A percentile compares a stretch with the other conserved stretches of the same genome.
Conservation (phyloP, 371 early-diverging fungal genomes). For the Mucor mucedo region DNA sequence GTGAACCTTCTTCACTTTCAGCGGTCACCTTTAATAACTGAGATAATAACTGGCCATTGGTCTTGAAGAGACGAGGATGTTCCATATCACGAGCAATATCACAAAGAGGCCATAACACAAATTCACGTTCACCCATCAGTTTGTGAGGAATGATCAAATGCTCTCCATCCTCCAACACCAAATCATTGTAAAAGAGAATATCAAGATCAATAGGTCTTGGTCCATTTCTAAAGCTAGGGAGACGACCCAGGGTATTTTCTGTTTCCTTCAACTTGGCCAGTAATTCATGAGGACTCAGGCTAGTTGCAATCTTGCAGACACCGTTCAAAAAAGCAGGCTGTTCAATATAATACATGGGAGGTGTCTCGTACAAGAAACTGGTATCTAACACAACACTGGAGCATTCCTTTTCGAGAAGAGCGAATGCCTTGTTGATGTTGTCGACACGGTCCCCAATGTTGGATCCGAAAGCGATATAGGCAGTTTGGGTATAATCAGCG, state of each 20-base stretch:
- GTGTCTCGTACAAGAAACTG: conserved; percentile 95
- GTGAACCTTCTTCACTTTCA: conserved; percentile 43
- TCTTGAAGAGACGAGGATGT: conserved; percentile 87
- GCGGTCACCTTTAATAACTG: conserved; percentile 69
- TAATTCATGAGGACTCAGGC: conserved; percentile 75
- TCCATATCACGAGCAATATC: conserved; percentile 91
- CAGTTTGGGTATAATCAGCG: conserved; percentile 47
- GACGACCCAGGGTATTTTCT: conserved; percentile 84
- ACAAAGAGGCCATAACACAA: conserved; percentile 93
- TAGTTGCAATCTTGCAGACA: conserved; percentile 83
- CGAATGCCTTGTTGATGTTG: conserved; percentile 82
- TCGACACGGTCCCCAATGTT: conserved; percentile 87
- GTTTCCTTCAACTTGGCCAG: conserved; percentile 83
- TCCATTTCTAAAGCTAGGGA: conserved; percentile 77
- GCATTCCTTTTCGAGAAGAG: conserved; percentile 55
- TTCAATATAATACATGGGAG: conserved; percentile 94
- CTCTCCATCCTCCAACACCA: conserved; percentile 69
- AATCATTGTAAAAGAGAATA: conserved; percentile 88
- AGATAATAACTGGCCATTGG: conserved; percentile 77
- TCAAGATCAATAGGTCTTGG: conserved; percentile 96
- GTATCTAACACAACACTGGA: conserved; percentile 81
- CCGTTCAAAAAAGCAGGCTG: conserved; percentile 94
- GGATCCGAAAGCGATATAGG: conserved; percentile 88
- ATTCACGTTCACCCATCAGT: conserved; percentile 88
- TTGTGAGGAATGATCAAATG: conserved; percentile 89